Evolutionary conservation across 371 early-diverging fungal genomes (phyloP).

Genomic region (Mucor ambiguus): DNA sequence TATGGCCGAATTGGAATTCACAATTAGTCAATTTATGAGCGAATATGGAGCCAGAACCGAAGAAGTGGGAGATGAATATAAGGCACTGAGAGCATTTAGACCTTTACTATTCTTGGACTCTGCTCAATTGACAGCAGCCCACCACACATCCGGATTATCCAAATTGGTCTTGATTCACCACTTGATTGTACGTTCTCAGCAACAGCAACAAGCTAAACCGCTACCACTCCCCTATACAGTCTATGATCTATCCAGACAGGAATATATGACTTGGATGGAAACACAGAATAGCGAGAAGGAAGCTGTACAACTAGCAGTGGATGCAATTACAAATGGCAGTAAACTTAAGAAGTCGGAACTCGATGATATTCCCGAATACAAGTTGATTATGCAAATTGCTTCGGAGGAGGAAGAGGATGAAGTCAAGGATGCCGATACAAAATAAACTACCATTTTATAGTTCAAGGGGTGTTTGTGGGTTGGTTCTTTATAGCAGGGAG

Average conservation of each 20-base stretch:
- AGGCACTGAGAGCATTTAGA: constrained; percentile 59
- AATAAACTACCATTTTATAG: neutral
- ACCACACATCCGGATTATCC: constrained; percentile 53
- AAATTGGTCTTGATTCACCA: constrained; percentile 58
- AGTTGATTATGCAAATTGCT: constrained; percentile 29
- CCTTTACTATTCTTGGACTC: constrained; percentile 63
- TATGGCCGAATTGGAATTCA: constrained; percentile 75
- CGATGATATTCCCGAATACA: constrained; percentile 38
- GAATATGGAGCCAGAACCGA: constrained; percentile 58
- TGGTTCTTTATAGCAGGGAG: neutral
- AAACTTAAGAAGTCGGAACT: constrained; percentile 25
- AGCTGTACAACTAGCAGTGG: constrained; percentile 35
- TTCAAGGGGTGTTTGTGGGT: neutral
- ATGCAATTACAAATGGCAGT: constrained; percentile 37
- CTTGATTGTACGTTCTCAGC: constrained; percentile 58
- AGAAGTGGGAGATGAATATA: constrained; percentile 57
- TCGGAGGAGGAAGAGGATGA: constrained; percentile 15
- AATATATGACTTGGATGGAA: constrained; percentile 69
- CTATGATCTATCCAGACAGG: constrained; percentile 56
- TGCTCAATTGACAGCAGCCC: constrained; percentile 52
- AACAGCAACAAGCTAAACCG: constrained; percentile 36
- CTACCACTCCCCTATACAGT: constrained; percentile 58
- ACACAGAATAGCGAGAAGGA: constrained; percentile 48
- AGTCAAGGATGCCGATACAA: neutral
- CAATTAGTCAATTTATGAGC: constrained; percentile 55